These are phyloP conservation scores for Aureoboletus auriporus DNA, from an alignment of 768 basidiomycete species.

Conservation along the genomic window DNA sequence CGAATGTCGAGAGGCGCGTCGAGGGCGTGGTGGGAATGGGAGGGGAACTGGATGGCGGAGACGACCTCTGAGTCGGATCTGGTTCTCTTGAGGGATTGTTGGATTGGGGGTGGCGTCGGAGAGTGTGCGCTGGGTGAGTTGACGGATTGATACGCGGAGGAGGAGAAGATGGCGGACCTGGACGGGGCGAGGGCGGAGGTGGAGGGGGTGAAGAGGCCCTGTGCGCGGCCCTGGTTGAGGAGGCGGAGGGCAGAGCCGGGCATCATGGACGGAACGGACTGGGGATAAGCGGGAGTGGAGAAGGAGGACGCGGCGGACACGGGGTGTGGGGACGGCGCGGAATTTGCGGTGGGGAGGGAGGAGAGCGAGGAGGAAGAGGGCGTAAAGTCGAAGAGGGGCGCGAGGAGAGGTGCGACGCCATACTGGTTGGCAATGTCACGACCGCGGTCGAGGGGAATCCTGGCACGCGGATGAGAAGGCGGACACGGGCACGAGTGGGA, in stretches of 20 bases:
- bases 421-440: slow-evolving; percentile 90
- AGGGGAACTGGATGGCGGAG: slow-evolving; percentile 11
- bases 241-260: slow-evolving; percentile 82
- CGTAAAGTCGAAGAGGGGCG: slow-evolving; percentile 90
- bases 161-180: slow-evolving; percentile 50
- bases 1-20: slow-evolving; percentile 42
- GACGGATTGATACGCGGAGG: slow-evolving; percentile 43
- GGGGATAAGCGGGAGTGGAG: slow-evolving; percentile 49
- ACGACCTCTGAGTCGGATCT: slow-evolving; percentile 63
- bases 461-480: slow-evolving; percentile 30
- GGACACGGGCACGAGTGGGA: not conserved
- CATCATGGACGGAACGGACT: slow-evolving; percentile 70
- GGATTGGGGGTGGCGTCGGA: slow-evolving; percentile 46
- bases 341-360: slow-evolving; percentile 55
- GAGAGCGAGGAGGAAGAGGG: slow-evolving; percentile 69
- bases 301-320: slow-evolving; percentile 68
- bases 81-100: slow-evolving; percentile 52
- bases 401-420: slow-evolving; percentile 83
- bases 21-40: slow-evolving; percentile 19
- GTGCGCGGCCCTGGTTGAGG: slow-evolving; percentile 80
- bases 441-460: slow-evolving; percentile 95
- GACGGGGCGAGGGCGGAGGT: slow-evolving; percentile 54
- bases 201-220: slow-evolving; percentile 82
- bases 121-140: slow-evolving; percentile 51
- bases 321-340: slow-evolving; percentile 52